Evolutionary conservation across 78 protist species (phyloP), one percentile per base, ranked within the genome.

Genomic region (Acrasis kona): DNA sequence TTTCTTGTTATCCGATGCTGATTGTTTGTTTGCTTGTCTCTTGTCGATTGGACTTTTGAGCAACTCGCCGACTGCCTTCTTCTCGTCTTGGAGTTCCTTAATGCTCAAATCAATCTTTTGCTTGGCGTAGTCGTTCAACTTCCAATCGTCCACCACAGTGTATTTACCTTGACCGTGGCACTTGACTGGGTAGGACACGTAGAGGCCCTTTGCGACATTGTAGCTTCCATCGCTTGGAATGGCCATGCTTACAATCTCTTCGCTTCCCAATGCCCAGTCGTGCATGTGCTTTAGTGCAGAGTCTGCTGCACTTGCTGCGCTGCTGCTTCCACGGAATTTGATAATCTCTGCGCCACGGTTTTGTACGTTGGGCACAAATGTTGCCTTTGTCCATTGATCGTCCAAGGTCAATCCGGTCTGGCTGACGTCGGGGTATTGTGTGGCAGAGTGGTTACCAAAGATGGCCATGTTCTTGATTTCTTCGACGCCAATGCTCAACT

Each of bases 391-490:
- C 57, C 7, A 70, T 6, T 42, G 35, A 31, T 38, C 74, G 6
- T 4, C 74, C 4, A 35, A 30, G 69, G 69, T 36, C 4, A 36
- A 32, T 6, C 4, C n/a, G 38, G 57, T 32, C 10, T 65, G 6
- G 5, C 12, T 4, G n/a, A 73, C 77, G 5, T 73, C 77, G 19
- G 80, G 81, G 3, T 29, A 42, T n/a, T 73, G 77, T 3, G 41
- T 12, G 37, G 84, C 41, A 27, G 90, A 84, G 83, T 96, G 99
- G 72, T 96, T 96, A 79, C 99, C 99, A 93, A 93, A 96, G 80
- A 94, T 89, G 30, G 71, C 34, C 8, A 89, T 91, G 84, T 85
- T 81, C 39, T 36, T 9, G 10, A 92, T 91, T n/a, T 65, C 37
- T 12, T 3, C 31, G 10, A 78, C 77, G 27, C 42, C 12, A 8